Percentiles rank a stretch among this genome's conserved stretches.
These are phyloP conservation scores for Cladophialophora bantiana DNA, from an alignment of 2,329 filamentous ascomycete genomes.

Conservation along the genomic window DNA sequence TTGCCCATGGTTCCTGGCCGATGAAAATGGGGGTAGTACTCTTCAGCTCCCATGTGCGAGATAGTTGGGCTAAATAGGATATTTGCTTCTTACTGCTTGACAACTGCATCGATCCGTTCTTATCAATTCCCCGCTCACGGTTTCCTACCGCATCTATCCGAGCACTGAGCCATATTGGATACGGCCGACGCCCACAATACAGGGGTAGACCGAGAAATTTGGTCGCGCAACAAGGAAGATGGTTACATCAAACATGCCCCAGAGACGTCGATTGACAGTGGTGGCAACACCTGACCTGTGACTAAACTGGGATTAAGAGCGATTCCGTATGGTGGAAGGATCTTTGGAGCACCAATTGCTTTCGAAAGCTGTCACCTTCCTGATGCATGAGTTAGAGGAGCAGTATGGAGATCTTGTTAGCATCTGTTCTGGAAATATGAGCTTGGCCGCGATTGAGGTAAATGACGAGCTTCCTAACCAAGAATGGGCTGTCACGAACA, in stretches of 20 bases:
- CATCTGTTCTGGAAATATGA: constrained; percentile 6
- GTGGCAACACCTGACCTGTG: neutral
- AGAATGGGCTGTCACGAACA: constrained; percentile 2
- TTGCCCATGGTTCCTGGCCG: constrained; percentile 10
- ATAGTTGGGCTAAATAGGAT: neutral
- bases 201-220: neutral
- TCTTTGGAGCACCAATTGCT: constrained; percentile 1
- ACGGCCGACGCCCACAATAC: neutral
- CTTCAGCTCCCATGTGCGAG: neutral
- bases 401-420: constrained; percentile 3
- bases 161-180: constrained; percentile 14
- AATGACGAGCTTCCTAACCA: constrained; percentile 8
- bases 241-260: constrained; percentile 3
- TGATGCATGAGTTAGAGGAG: neutral
- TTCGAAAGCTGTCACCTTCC: neutral
- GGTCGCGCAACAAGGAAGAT: neutral
- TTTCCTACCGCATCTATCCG: constrained; percentile 14
- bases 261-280: neutral
- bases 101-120: neutral
- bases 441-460: neutral
- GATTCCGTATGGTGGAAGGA: constrained; percentile 4
- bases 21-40: neutral
- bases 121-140: neutral
- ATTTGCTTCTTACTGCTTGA: neutral
- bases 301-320: neutral